Evolutionary conservation across 1,284 basidiomycete genomes (phyloP).

Genomic region (Tilletia indica): DNA sequence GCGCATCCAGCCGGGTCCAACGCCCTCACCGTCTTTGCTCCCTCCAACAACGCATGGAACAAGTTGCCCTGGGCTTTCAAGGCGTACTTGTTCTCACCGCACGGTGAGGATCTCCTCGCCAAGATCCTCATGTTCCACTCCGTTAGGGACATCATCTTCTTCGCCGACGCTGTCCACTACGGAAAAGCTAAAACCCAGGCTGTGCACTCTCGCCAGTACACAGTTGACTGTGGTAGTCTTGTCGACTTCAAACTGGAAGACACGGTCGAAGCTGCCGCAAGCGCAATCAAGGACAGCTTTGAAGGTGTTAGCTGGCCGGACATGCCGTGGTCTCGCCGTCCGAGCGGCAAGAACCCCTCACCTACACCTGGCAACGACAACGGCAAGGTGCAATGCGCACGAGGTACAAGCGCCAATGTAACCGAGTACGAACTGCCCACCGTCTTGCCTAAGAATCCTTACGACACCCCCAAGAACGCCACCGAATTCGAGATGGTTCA

Average conservation of each 20-base stretch:
- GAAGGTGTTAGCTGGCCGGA: background rate
- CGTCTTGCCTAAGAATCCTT: slow-evolving; percentile 34
- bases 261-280: background rate
- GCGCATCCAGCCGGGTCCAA: slow-evolving; percentile 58
- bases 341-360: background rate
- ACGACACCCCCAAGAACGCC: slow-evolving; percentile 13
- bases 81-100: slow-evolving; percentile 69
- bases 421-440: slow-evolving; percentile 39
- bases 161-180: slow-evolving; percentile 62
- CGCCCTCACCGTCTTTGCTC: slow-evolving; percentile 67
- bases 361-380: background rate
- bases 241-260: background rate
- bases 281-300: background rate
- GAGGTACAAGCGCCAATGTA: slow-evolving; percentile 29
- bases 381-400: background rate
- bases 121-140: slow-evolving; percentile 71
- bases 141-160: slow-evolving; percentile 64
- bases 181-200: slow-evolving; percentile 22
- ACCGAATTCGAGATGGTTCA: slow-evolving; percentile 31
- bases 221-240: background rate
- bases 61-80: slow-evolving; percentile 64
- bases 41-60: slow-evolving; percentile 67
- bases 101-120: slow-evolving; percentile 63
- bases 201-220: background rate
- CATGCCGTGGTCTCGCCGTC: background rate